Evolutionary conservation across 129 eudicot genomes (phyloP), one percentile per base, ranked within the genome.

Genomic region (Tagetes patula): DNA sequence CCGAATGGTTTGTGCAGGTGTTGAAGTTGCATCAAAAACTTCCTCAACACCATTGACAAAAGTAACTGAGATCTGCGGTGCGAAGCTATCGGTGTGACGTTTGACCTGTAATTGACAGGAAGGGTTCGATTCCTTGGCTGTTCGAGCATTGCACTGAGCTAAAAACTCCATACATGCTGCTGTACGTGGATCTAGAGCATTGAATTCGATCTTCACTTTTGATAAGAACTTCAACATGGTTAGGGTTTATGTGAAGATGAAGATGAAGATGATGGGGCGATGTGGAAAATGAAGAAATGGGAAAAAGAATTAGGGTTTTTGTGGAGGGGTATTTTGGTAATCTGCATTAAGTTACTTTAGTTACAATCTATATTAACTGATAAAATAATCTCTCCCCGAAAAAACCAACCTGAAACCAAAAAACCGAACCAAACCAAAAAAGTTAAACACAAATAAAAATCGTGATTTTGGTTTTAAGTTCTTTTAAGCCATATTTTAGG

Each of bases 131-230:
- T 94, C 96, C 58, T 84, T 93, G 14, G 98, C 96, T 53, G 90
- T 87, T 75, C 92, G 96, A 32, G 96, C 91, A 65, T 87, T 90
- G 87, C 98, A 94, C 49, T 90, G 98, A 1, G 97, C 98, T n/a
- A 94, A 41, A 46, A 94, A 88, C 72, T 94, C 98, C 96, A 93
- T 86, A 80, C 96, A 93, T 30, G 96, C 87, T 0, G 96, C 96
- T 34, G 89, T 79, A 8, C 98, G 96, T 64, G 96, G 88, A 78
- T 93, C 98, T 54, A 93, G 82, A 2, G 98, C 96, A 71, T 93
- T 93, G 89, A 93, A 93, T 69, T 93, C 98, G 81, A 93, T 83
- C 72, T 71, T 81, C 70, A 93, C 98, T 82, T 88, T 90, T 7
- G 96, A 87, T 30, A 93, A 50, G 80, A 90, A 93, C 75, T 93